Percentiles rank a stretch among this genome's conserved stretches.
phyloP scores from a whole-genome alignment of 495 filamentous ascomycete genomes.

The Copromyces sp. region DNA sequence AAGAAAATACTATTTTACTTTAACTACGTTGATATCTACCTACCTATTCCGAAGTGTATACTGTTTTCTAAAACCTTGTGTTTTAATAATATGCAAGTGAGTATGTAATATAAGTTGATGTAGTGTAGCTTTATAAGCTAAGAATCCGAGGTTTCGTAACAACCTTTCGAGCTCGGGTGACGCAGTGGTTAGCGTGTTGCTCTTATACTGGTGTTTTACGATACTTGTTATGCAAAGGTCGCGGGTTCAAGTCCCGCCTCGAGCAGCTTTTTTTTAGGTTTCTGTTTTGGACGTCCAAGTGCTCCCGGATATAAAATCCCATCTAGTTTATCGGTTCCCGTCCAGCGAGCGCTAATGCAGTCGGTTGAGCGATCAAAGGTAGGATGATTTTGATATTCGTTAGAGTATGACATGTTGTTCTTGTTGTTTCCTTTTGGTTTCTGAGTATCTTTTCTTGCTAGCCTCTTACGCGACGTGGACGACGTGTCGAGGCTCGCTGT shows the following conservation, averaged over 20 bases:
- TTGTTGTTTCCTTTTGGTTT: background rate
- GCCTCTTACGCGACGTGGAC: background rate
- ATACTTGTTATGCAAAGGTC: background rate
- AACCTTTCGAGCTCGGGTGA: background rate
- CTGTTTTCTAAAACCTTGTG: no score
- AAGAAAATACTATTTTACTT: no score
- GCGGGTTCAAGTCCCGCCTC: background rate
- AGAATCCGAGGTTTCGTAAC: background rate
- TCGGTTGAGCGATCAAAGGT: background rate
- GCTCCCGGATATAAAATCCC: background rate
- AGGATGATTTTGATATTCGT: background rate
- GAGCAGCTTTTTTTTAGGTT: background rate
- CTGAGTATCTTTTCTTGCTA: background rate
- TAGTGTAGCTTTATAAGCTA: background rate
- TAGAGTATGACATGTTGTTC: background rate
- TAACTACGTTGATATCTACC: no score
- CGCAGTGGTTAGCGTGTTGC: background rate
- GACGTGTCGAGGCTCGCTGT: background rate
- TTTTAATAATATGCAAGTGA: no score
- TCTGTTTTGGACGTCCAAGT: background rate
- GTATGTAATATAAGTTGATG: background rate
- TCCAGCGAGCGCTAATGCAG: background rate
- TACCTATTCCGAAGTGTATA: no score
- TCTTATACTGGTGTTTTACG: background rate
- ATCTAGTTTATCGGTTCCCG: background rate